Percentiles rank a stretch among this genome's conserved stretches.
These are phyloP conservation scores for Knoxdaviesia proteae DNA, from an alignment of 2,329 filamentous ascomycete genomes.

Conservation along the genomic window DNA sequence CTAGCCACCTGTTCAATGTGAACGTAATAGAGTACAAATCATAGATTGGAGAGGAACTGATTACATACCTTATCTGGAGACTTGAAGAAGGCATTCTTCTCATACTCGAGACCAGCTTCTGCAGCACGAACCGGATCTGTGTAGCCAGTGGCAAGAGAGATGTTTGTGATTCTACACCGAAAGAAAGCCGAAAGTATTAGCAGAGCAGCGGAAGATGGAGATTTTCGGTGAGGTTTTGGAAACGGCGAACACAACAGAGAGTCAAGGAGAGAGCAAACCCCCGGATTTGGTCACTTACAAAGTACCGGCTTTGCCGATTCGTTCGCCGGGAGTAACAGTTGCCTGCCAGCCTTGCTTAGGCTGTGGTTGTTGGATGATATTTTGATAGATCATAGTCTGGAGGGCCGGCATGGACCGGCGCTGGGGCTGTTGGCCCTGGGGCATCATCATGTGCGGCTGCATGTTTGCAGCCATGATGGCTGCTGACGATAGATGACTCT, in stretches of 20 bases:
- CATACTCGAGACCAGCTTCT: conserved; percentile 21
- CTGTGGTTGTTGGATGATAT: conserved; percentile 14
- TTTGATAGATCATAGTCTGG: conserved; percentile 19
- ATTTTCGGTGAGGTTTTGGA: neutral
- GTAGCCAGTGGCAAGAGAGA: conserved; percentile 22
- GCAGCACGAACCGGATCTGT: conserved; percentile 20
- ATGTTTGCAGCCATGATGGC: conserved; percentile 36
- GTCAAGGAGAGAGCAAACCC: neutral
- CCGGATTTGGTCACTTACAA: conserved; percentile 14
- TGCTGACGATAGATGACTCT: too few relatives aligned
- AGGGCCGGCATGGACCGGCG: conserved; percentile 16
- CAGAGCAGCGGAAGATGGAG: neutral
- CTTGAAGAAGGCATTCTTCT: conserved; percentile 24
- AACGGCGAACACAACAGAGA: too few relatives aligned
- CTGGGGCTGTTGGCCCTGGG: conserved; percentile 17
- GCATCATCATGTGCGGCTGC: conserved; percentile 30
- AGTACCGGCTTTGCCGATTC: conserved; percentile 20
- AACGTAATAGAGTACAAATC: neutral
- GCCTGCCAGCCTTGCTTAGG: conserved; percentile 19
- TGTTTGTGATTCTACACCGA: conserved; percentile 25
- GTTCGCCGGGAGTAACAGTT: conserved; percentile 16
- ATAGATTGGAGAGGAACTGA: neutral
- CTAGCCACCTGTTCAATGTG: too few relatives aligned
- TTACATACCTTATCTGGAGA: conserved; percentile 25
- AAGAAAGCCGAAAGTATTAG: conserved; percentile 2